phyloP scores from a whole-genome alignment of 306 rosid species.

The Gastrolobium villosum region DNA sequence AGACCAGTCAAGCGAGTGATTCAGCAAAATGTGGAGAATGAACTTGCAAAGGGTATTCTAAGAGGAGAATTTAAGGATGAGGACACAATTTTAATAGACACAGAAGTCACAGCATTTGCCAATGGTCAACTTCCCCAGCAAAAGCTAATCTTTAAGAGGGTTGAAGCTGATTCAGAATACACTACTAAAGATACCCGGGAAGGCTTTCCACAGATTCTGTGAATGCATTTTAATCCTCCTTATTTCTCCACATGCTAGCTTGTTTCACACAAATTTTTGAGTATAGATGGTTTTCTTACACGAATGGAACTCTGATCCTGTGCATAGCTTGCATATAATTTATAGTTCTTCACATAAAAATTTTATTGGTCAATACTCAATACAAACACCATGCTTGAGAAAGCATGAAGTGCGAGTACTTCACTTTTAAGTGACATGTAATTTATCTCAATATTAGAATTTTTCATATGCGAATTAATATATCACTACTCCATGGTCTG shows the following conservation, averaged over 20 bases:
- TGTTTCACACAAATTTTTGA: conserved; percentile 50
- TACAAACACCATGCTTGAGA: conserved; percentile 1
- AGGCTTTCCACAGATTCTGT: conserved; percentile 61
- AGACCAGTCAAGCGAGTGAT: conserved; percentile 98
- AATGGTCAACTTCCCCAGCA: conserved; percentile 92
- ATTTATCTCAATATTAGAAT: no score
- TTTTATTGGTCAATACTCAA: conserved; percentile 6
- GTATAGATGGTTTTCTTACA: conserved; percentile 14
- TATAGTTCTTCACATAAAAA: conserved; percentile 3
- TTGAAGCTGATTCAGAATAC: conserved; percentile 57
- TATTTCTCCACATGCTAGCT: neutral
- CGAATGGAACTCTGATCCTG: conserved; percentile 21
- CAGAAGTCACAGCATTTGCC: conserved; percentile 80
- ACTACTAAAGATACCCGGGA: conserved; percentile 50
- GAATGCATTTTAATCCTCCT: conserved; percentile 35
- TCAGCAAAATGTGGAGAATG: conserved; percentile 90
- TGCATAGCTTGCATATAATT: conserved; percentile 35
- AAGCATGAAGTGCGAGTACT: neutral
- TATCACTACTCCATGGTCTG: no score
- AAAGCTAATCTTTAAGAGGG: conserved; percentile 70
- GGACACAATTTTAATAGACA: conserved; percentile 73
- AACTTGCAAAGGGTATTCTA: conserved; percentile 90
- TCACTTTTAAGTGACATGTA: no score
- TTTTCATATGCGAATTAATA: no score
- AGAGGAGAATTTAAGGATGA: conserved; percentile 97